These are phyloP conservation scores for Fusarium avenaceum DNA, from an alignment of 2,329 filamentous ascomycete genomes.

Conservation along the genomic window DNA sequence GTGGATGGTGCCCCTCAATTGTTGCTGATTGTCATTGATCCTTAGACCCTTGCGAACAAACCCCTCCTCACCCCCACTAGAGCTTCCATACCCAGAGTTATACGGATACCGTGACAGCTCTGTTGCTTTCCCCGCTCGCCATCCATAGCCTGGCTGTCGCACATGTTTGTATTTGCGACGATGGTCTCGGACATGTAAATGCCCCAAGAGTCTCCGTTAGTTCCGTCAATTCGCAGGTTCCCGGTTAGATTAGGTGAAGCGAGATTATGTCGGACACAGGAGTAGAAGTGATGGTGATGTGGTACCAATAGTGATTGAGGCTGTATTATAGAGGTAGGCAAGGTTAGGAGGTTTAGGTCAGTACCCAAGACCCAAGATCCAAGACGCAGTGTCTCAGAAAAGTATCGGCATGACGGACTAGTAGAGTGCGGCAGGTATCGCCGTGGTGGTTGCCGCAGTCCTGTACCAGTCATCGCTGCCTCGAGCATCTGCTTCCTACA, in stretches of 20 bases:
- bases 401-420: conserved; percentile 17
- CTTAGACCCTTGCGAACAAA: conserved; percentile 38
- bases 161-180: conserved; percentile 34
- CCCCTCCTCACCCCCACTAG: conserved; percentile 40
- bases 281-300: conserved; percentile 4
- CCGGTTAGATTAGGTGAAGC: too few relatives aligned
- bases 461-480: conserved; percentile 25
- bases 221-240: too few relatives aligned
- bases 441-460: conserved; percentile 32
- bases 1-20: conserved; percentile 44
- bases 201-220: conserved; percentile 12
- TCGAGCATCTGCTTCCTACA: conserved; percentile 34
- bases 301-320: too few relatives aligned
- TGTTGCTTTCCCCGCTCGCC: conserved; percentile 35
- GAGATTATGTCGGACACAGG: conserved; percentile 4
- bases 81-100: conserved; percentile 23
- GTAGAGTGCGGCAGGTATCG: conserved; percentile 28
- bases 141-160: conserved; percentile 25
- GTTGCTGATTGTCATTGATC: conserved; percentile 30
- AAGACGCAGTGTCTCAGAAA: conserved; percentile 18
- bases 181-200: conserved; percentile 42
- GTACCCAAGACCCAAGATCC: not conserved
- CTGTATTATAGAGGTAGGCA: too few relatives aligned
- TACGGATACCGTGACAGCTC: conserved; percentile 14
- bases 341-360: too few relatives aligned